Base-by-base conservation (phyloP, 257 asterid genomes). In the Nicotiana attenuata region DNA sequence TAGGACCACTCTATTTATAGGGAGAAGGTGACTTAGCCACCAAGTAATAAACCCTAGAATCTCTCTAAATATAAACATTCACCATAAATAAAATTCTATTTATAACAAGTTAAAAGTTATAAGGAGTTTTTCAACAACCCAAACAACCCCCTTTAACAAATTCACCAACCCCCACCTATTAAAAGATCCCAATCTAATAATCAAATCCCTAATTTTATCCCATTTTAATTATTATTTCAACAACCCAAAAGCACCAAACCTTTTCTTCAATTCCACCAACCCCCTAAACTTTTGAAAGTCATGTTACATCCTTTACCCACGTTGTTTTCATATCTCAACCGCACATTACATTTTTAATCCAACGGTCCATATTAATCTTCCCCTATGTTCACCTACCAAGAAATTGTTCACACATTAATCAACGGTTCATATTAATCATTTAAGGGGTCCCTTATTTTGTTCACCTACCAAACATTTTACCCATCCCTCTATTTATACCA, bases 181-280 rank as follows among this genome's bases (percentile, higher is more conserved):
- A 20, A 65, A 29, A 15, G 13, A 63, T 6, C 6, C 38, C 26
- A 28, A 14, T 28, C 28, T 64, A 4, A 65, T 31, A 7, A 29
- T 9, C 9, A 33, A 66, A 66, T 17, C 22, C 2, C 6, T 29
- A 38, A 19, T 19, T 19, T 57, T 7, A 19, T 57, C 26, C 10
- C 66, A 60, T 69, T 22, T 47, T 47, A 14, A 14, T 73, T 73
- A 7, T 15, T 7, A 0, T 45, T 31, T 73, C 79, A 73, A 47
- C 79, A 73, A 73, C 79, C 10, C 79, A 14, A 73, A 73, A 73
- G 61, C 41, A 73, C 41, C 79, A 47, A 73, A 73, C 79, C 61
- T 73, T 69, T 73, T 47, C 15, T 41, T 14, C 60, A 47, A 73
- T 47, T 47, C 79, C 79, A 73, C 79, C 79, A 73, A 73, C 61